phyloP scores from a whole-genome alignment of 306 rosid species.

The Cicer bijugum region DNA sequence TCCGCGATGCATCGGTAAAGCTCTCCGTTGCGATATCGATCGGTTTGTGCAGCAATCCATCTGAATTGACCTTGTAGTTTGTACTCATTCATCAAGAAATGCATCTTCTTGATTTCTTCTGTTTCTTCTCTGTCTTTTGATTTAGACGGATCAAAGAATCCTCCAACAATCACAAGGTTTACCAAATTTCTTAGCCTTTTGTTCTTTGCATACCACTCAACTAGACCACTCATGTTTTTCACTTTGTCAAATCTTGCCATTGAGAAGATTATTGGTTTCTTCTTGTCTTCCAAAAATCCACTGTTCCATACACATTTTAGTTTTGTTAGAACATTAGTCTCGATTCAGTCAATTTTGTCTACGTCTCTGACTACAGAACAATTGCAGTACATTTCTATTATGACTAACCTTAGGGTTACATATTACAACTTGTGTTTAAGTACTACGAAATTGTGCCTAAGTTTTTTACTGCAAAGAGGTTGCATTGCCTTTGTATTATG shows the following conservation, averaged over 20 bases:
- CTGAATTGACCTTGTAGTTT: constrained; percentile 76
- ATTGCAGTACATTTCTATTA: too few relatives aligned
- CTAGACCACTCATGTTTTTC: constrained; percentile 86
- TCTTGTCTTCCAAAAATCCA: constrained; percentile 79
- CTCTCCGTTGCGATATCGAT: constrained; percentile 77
- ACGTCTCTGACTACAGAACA: too few relatives aligned
- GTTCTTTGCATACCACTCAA: constrained; percentile 87
- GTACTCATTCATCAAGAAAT: constrained; percentile 66
- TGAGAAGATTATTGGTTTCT: constrained; percentile 89
- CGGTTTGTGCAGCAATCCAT: constrained; percentile 96
- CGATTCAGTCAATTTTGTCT: too few relatives aligned
- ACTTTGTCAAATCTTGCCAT: constrained; percentile 94
- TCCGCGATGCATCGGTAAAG: constrained; percentile 83
- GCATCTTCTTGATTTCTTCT: constrained; percentile 82
- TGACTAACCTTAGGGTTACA: too few relatives aligned
- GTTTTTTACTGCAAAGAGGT: too few relatives aligned
- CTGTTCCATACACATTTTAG: constrained; percentile 54
- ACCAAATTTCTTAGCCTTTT: constrained; percentile 68
- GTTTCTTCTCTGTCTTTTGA: constrained; percentile 95
- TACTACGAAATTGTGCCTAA: too few relatives aligned
- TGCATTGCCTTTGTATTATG: too few relatives aligned
- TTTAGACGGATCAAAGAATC: constrained; percentile 83
- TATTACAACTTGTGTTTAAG: too few relatives aligned
- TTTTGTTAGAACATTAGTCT: too few relatives aligned
- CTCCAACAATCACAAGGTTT: constrained; percentile 88